Conservation (phyloP, 176 grass and related monocot genomes). For the Aegilops tauschii region DNA sequence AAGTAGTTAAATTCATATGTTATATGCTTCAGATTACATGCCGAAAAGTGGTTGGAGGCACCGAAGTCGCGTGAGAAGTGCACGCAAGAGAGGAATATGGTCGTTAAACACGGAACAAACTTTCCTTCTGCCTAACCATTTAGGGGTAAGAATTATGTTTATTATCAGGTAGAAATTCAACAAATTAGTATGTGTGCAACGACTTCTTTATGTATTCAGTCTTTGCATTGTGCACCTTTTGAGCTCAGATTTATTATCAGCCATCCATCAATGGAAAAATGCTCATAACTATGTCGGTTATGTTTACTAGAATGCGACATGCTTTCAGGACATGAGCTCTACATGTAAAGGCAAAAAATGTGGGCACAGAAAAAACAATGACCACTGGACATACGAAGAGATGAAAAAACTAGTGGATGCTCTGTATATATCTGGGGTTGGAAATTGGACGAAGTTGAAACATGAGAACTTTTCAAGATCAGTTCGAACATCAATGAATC, state of each 20-base stretch:
- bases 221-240: background rate
- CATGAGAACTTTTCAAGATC: background rate
- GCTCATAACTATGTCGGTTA: background rate
- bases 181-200: background rate
- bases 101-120: background rate
- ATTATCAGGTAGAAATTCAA: background rate
- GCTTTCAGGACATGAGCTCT: background rate
- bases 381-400: constrained; percentile 14
- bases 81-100: background rate
- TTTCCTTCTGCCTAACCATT: background rate
- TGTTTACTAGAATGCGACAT: background rate
- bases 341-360: background rate
- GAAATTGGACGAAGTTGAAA: constrained; percentile 14
- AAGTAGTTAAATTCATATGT: background rate
- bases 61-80: background rate
- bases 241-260: background rate
- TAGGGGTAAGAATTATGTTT: background rate
- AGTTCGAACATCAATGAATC: background rate
- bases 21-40: background rate
- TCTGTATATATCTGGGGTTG: background rate
- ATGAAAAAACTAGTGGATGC: background rate
- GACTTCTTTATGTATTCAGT: background rate
- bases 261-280: background rate
- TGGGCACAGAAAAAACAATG: constrained; percentile 19
- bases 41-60: background rate